Conservation (phyloP, 306 rosid species). For the Purshia tridentata region DNA sequence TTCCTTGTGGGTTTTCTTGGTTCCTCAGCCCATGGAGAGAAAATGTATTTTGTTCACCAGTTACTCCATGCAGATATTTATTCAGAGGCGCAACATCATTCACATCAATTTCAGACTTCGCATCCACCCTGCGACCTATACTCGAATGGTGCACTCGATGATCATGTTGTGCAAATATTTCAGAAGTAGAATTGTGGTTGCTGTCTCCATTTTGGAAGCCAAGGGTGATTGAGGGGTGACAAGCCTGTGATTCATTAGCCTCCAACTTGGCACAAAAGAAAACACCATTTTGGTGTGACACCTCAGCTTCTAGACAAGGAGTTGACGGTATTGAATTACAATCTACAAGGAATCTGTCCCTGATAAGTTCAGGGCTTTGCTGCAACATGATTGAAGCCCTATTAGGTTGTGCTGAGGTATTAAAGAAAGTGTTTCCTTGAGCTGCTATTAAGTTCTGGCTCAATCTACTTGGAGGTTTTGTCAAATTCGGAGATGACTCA, state of each 20-base stretch:
- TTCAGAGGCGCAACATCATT: conserved; percentile 49
- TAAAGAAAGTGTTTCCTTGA: conserved; percentile 39
- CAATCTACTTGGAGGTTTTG: conserved; percentile 48
- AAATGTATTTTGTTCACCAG: conserved; percentile 21
- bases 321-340: conserved; percentile 44
- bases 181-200: conserved; percentile 34
- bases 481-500: conserved; percentile 58
- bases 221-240: conserved; percentile 44
- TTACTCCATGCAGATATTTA: background rate
- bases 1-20: conserved; percentile 37
- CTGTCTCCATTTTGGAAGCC: conserved; percentile 37
- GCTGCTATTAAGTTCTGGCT: conserved; percentile 48
- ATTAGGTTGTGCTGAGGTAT: conserved; percentile 34
- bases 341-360: conserved; percentile 48
- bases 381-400: conserved; percentile 22
- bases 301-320: conserved; percentile 38
- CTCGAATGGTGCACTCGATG: conserved; percentile 32
- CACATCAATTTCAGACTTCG: conserved; percentile 40
- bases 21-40: conserved; percentile 19
- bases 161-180: conserved; percentile 31
- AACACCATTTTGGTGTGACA: conserved; percentile 42
- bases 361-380: conserved; percentile 28
- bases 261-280: conserved; percentile 35
- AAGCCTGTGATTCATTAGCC: conserved; percentile 39
- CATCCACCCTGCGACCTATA: conserved; percentile 31